These are phyloP conservation scores for Flaveria trinervia DNA, from an alignment of 129 eudicot species.

Conservation along the genomic window DNA sequence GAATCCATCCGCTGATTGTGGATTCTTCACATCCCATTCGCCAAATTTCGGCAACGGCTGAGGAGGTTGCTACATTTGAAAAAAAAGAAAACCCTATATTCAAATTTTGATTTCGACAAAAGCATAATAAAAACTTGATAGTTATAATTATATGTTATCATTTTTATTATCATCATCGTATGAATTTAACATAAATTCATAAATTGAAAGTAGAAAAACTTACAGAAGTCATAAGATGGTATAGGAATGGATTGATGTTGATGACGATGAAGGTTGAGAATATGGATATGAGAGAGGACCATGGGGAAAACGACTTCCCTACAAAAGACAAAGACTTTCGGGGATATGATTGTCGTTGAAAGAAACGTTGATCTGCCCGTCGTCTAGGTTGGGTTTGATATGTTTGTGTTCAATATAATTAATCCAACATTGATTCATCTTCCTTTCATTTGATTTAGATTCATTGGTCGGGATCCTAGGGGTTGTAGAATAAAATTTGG, in stretches of 20 bases:
- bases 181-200: neutral
- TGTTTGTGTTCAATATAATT: neutral
- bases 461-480: neutral
- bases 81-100: slow-evolving; percentile 8
- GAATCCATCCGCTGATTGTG: slow-evolving; percentile 70
- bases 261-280: slow-evolving; percentile 11
- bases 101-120: neutral
- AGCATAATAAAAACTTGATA: neutral
- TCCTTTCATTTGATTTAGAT: neutral
- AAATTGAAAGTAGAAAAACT: slow-evolving; percentile 21
- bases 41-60: slow-evolving; percentile 75
- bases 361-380: slow-evolving; percentile 7
- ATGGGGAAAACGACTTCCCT: slow-evolving; percentile 8
- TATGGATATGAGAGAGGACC: slow-evolving; percentile 20
- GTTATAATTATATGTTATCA: too few relatives aligned
- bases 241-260: neutral
- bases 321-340: neutral
- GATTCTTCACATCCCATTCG: slow-evolving; percentile 73
- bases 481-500: too few relatives aligned
- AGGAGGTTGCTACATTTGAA: slow-evolving; percentile 41
- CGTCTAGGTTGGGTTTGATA: slow-evolving; percentile 8
- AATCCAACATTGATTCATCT: neutral
- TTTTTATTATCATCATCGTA: neutral
- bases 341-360: slow-evolving; percentile 5
- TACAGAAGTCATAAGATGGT: slow-evolving; percentile 45